Base-by-base conservation (phyloP, 805 yeast genomes). In the Torulaspora gathmanii region DNA sequence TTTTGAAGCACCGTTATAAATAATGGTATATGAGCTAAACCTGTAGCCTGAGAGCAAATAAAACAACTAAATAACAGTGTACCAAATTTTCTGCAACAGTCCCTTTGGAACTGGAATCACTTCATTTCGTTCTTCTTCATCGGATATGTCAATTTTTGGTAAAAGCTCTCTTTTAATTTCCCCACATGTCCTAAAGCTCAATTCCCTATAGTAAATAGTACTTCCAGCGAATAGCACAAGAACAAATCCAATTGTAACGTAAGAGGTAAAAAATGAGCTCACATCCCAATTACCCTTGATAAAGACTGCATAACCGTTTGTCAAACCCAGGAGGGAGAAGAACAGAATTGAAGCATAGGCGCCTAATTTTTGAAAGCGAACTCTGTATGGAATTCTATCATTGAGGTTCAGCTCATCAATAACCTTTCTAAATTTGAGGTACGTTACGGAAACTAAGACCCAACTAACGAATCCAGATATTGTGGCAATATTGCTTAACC, bases 291-390 rank as follows among this genome's bases (percentile, higher is more conserved):
- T 53, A 20, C 58, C 59, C 19, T 67, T 66, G 46, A 80, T 55
- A 51, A 81, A 81, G 7, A 79, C 84, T 3, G 76, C 82, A 56
- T 79, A 81, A 42, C 86, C 86, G 54, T 81, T 81, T 12, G 86
- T 80, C 34, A 81, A 41, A 29, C 79, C 63, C 41, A 82, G 51
- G 12, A 82, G 22, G 10, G 68, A 44, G 47, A 79, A 71, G 49
- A 79, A 63, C 29, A 68, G 53, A 36, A 79, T 64, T 10, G 74
- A 70, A 43, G 72, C 71, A 54, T 75, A 80, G 3, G 83, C 73
- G 36, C 80, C 78, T 46, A 60, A 70, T 33, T 82, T 79, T 61
- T 78, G 83, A 33, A 75, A 65, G 16, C 67, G 65, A 3, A 84
- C 74, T 51, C 65, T 74, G 70, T 68, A 80, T 5, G 83, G 73